Conservation (phyloP, 768 basidiomycete genomes). For the Phylloporus arenicola region DNA sequence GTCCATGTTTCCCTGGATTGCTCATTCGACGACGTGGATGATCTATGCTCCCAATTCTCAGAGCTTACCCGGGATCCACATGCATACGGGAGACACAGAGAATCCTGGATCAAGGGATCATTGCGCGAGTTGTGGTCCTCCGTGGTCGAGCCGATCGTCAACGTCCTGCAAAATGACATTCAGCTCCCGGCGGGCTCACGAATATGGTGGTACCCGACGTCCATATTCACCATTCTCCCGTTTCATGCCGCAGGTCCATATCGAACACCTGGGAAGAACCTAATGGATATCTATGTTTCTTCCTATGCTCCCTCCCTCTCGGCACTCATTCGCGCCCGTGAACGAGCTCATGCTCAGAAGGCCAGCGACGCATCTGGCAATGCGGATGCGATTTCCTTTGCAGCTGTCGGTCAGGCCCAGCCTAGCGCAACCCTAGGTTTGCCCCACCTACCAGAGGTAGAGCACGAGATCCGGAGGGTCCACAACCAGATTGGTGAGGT, state of each 20-base stretch:
- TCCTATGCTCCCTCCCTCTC: neutral
- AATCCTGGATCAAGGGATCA: neutral
- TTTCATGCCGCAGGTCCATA: neutral
- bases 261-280: neutral
- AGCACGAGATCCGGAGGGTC: neutral
- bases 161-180: neutral
- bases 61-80: neutral
- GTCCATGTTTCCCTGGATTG: neutral
- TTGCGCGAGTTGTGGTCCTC: neutral
- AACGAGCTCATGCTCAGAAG: neutral
- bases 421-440: neutral
- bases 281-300: neutral
- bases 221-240: neutral
- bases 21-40: neutral
- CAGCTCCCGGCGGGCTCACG: neutral
- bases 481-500: neutral
- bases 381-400: neutral
- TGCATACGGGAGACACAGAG: neutral
- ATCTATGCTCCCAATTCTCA: neutral
- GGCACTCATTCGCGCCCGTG: neutral
- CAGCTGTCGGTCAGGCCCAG: neutral
- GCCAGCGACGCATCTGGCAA: no score
- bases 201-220: neutral
- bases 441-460: neutral
- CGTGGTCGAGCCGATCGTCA: neutral